Evolutionary conservation across 2,329 filamentous ascomycete genomes (phyloP).

Genomic region (Neofusicoccum laricinum): DNA sequence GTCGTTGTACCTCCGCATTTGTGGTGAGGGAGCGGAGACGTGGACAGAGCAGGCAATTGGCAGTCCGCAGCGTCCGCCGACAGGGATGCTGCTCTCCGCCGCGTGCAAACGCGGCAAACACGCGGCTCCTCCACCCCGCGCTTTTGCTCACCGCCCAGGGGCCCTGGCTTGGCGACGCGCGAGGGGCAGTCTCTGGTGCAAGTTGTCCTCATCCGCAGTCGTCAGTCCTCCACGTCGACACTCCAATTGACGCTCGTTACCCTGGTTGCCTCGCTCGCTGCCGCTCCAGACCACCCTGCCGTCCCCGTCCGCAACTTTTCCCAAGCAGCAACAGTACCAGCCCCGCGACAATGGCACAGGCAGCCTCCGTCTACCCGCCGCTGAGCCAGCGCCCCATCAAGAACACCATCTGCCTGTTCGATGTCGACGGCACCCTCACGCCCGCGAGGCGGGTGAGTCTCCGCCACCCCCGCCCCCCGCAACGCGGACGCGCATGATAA

Average conservation of each 20-base stretch:
- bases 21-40: too few relatives aligned
- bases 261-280: not conserved
- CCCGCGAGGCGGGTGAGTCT: conserved; percentile 69
- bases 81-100: too few relatives aligned
- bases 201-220: conserved; percentile 5
- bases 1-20: too few relatives aligned
- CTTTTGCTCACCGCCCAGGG: conserved; percentile 2
- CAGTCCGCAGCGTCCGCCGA: not conserved
- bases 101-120: conserved; percentile 11
- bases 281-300: not conserved
- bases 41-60: too few relatives aligned
- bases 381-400: conserved; percentile 81
- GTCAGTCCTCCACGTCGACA: not conserved
- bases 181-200: conserved; percentile 3
- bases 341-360: conserved; percentile 35
- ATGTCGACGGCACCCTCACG: conserved; percentile 91
- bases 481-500: not conserved
- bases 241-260: not conserved
- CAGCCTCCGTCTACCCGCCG: conserved; percentile 60
- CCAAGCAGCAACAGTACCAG: too few relatives aligned
- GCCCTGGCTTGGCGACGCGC: not conserved
- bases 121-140: not conserved
- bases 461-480: conserved; percentile 28
- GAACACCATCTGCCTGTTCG: conserved; percentile 93
- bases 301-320: too few relatives aligned